Base-by-base conservation (phyloP, 2,329 filamentous ascomycete genomes). In the Colletotrichum sp. region DNA sequence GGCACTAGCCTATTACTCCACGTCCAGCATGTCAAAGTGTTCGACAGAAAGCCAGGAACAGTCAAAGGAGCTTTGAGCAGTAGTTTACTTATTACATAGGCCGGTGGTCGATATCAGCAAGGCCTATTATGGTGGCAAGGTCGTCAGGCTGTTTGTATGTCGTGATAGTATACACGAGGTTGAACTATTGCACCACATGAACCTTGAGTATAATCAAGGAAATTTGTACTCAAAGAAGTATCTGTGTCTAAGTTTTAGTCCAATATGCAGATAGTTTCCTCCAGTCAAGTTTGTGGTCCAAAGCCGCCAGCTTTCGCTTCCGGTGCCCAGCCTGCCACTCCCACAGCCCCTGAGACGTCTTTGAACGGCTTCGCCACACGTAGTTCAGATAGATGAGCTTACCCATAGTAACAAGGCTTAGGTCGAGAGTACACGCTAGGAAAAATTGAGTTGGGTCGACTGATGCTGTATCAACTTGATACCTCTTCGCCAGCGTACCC, bases 71-170 rank as follows among this genome's bases (percentile, higher is more conserved):
- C 6, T 12, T 21, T 13, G n/a, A 7, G 0, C 6, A 21, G n/a
- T 52, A 0, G 6, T 21, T 21, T 21, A 24, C 43, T 0, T 21
- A 1, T 24, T 0, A 1, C n/a, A 52, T 21, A 7, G n/a, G 43
- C 43, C 43, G 3, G n/a, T 52, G 12, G n/a, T 52, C n/a, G 43
- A 52, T 21, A 21, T 7, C 0, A 52, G 6, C 43, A 13, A 21
- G 43, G 43, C 12, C 6, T 24, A 7, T 21, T 21, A 7, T 21
- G 10, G 12, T 13, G 6, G 12, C 43, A 52, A 21, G 43, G 4
- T 13, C 4, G 43, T 24, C 2, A 52, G 10, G 10, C 3, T 52
- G 9, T 2, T 1, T 21, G 10, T 3, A 13, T 2, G 43, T 3
- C 10, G 43, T 24, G 6, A 52, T 52, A 52, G n/a, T 21, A 24